Base-by-base conservation (phyloP, 2,329 filamentous ascomycete species). In the Phoma sp. region DNA sequence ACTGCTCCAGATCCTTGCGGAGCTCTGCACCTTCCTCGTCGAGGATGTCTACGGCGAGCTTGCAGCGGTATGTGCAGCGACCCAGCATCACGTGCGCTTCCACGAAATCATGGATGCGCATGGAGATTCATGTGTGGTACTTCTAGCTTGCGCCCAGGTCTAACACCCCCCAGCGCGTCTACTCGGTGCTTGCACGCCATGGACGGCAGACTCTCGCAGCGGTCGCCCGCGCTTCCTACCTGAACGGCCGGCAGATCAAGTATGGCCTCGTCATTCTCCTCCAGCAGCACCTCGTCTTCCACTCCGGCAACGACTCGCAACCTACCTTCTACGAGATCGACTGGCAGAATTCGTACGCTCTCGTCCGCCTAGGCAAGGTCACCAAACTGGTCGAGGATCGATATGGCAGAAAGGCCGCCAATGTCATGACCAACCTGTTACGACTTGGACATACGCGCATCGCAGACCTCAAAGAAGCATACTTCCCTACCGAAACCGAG, bases 41-140 rank as follows among this genome's bases (percentile, higher is more conserved):
- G 87, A 92, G 72, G 92, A 97, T 74, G 83, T 91, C 55, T 93
- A 95, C 76, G 95, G 95, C 72, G 91, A 96, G 78, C 86, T 98
- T 54, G 92, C 92, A 59, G 91, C 92, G 73, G 93, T 97, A 89
- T 32, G 61, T 62, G 47, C 29, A 34, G 38, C 30, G 30, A 26
- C 37, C 14, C 21, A 36, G 32, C 20, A 32, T 32, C 25, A 25
- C 21, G 26, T 38, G 45, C 28, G 45, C 45, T 4, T 12, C 25
- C 17, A 32, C 14, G 21, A 32, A 28, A 47, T 21, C 7, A 15
- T 9, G 11, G 25, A 18, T 25, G 34, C 34, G 45, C 45, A 47
- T 25, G 10, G 26, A 3, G 15, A 32, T n/a, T 1, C 17, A 25
- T 18, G 26, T 39, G 34, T 32, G 2, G n/a, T 32, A 14, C 7